Evolutionary conservation across 306 rosid genomes (phyloP).

Genomic region (Dryas drummondii): DNA sequence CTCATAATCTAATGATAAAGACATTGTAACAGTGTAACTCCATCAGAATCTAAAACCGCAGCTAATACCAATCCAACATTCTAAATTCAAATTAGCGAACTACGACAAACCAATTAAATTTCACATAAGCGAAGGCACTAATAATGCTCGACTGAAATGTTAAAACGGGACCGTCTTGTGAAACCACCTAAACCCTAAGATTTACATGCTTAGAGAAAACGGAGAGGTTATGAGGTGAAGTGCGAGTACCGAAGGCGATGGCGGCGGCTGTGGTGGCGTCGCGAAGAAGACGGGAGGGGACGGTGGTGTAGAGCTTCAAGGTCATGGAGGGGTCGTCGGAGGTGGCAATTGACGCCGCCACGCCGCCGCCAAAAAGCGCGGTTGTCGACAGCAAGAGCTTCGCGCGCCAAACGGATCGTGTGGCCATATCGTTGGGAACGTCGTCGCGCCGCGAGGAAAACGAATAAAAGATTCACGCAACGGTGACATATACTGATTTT

Average conservation of each 20-base stretch:
- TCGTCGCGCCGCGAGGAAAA: not conserved
- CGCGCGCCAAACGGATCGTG: conserved; percentile 76
- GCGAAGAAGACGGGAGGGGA: conserved; percentile 77
- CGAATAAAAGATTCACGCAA: too few relatives aligned
- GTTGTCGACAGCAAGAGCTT: conserved; percentile 54
- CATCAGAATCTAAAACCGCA: conserved; percentile 8
- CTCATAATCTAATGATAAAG: conserved; percentile 62
- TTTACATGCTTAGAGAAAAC: not conserved
- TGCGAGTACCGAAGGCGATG: conserved; percentile 67
- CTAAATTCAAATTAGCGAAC: not conserved
- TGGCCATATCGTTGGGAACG: conserved; percentile 42
- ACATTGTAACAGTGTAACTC: not conserved
- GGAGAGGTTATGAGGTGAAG: not conserved
- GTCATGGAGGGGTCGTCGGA: conserved; percentile 76
- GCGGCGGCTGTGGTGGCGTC: conserved; percentile 67
- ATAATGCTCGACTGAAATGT: not conserved
- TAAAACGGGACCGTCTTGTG: not conserved
- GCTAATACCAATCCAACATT: not conserved
- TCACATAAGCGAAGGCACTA: not conserved
- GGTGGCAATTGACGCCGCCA: conserved; percentile 62
- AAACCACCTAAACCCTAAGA: conserved; percentile 2
- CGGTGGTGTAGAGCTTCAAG: conserved; percentile 64
- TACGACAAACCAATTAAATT: not conserved
- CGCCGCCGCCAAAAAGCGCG: conserved; percentile 59
- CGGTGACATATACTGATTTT: not conserved